A percentile compares a stretch with the other conserved stretches of the same genome.
These are phyloP conservation scores for Xylariaceae sp. DNA, from an alignment of 2,329 filamentous ascomycete genomes.

Conservation along the genomic window DNA sequence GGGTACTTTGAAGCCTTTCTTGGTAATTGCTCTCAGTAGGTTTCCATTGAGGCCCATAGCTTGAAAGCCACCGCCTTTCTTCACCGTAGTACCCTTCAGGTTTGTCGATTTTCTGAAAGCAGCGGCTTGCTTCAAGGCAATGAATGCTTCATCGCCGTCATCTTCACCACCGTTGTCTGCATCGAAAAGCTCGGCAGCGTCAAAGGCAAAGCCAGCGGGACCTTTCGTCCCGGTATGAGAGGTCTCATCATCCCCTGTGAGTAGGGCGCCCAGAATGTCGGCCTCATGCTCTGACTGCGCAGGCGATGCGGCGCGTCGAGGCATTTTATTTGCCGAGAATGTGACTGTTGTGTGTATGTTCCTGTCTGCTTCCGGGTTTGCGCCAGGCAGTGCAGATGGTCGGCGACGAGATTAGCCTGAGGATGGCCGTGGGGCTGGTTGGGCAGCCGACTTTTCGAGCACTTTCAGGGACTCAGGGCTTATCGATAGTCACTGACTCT, in stretches of 20 bases:
- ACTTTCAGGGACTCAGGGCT: too few relatives aligned
- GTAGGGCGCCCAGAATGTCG: constrained; percentile 79
- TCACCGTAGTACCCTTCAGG: constrained; percentile 77
- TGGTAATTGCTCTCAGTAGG: constrained; percentile 82
- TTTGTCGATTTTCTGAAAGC: constrained; percentile 83
- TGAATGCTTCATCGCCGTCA: constrained; percentile 81
- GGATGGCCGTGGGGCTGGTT: too few relatives aligned
- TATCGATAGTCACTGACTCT: too few relatives aligned
- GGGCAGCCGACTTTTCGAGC: too few relatives aligned
- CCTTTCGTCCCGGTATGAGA: constrained; percentile 36
- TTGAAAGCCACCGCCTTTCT: constrained; percentile 96
- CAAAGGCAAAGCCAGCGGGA: constrained; percentile 45
- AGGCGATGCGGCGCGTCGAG: constrained; percentile 71
- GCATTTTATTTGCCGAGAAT: constrained; percentile 47
- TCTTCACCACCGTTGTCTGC: constrained; percentile 48
- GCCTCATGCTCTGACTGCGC: constrained; percentile 84
- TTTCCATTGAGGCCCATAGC: constrained; percentile 83
- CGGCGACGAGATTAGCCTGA: too few relatives aligned
- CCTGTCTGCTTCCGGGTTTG: too few relatives aligned
- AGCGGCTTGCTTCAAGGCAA: constrained; percentile 80
- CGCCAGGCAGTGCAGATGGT: too few relatives aligned
- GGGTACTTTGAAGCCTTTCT: constrained; percentile 93
- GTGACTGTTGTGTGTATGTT: too few relatives aligned
- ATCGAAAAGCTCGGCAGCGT: constrained; percentile 60
- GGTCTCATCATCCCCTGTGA: constrained; percentile 56